Evolutionary conservation across 1,139 yeast species (phyloP).

Genomic region (Starmera stellimalicola): DNA sequence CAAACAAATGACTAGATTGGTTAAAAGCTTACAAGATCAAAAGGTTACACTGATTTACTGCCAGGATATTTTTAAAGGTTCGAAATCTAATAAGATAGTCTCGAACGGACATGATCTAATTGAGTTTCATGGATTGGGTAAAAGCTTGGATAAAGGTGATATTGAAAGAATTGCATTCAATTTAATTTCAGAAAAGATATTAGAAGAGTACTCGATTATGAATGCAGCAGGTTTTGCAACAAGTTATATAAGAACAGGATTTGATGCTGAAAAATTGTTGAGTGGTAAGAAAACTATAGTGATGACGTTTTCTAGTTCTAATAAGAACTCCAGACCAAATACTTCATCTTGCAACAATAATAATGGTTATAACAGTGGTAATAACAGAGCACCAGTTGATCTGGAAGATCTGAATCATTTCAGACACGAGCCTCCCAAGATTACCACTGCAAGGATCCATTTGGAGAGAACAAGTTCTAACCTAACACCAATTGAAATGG

Average conservation of each 20-base stretch:
- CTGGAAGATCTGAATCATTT: conserved; percentile 9
- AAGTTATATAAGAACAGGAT: conserved; percentile 60
- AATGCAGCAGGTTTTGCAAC: conserved; percentile 74
- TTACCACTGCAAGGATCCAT: conserved; percentile 21
- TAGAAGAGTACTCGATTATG: conserved; percentile 65
- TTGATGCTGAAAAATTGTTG: conserved; percentile 38
- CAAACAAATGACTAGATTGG: conserved; percentile 47
- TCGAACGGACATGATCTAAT: conserved; percentile 52
- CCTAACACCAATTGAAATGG: conserved; percentile 14
- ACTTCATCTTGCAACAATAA: conserved; percentile 7
- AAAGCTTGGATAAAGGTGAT: conserved; percentile 49
- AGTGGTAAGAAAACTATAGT: conserved; percentile 34
- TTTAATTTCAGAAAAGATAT: conserved; percentile 55
- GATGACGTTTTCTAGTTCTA: conserved; percentile 29
- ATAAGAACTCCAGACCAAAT: conserved; percentile 10
- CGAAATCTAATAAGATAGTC: conserved; percentile 50
- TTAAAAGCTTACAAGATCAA: conserved; percentile 43
- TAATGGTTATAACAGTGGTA: conserved; percentile 1
- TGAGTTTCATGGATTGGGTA: conserved; percentile 65
- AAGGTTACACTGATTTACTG: conserved; percentile 73
- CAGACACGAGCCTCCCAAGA: conserved; percentile 13
- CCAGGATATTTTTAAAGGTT: conserved; percentile 78
- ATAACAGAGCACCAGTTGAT: conserved; percentile 7
- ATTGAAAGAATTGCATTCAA: conserved; percentile 78
- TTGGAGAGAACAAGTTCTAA: conserved; percentile 18